Conservation (phyloP, 495 filamentous ascomycete genomes). For the Rostrohypoxylon terebratum region DNA sequence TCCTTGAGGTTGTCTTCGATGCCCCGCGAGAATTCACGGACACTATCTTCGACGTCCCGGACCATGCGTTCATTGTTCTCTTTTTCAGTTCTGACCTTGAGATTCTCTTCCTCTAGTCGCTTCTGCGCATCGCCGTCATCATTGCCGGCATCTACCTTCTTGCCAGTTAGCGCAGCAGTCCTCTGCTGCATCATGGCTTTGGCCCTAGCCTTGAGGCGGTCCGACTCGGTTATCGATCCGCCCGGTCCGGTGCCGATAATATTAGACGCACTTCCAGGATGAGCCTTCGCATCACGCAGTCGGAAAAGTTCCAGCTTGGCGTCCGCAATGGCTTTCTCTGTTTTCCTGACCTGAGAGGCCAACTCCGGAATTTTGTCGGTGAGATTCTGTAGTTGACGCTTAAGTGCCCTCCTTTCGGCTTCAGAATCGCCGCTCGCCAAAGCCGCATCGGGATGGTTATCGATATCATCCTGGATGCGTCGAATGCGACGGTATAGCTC, state of each 20-base stretch:
- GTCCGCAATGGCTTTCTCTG: slow-evolving; percentile 93
- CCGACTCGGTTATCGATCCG: slow-evolving; percentile 89
- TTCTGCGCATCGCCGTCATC: slow-evolving; percentile 83
- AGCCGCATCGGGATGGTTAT: slow-evolving; percentile 84
- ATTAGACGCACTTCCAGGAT: slow-evolving; percentile 82
- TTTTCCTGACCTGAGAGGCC: slow-evolving; percentile 88
- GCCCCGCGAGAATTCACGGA: slow-evolving; percentile 84
- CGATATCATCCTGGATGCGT: slow-evolving; percentile 96
- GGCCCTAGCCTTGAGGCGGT: slow-evolving; percentile 92
- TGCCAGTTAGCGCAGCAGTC: slow-evolving; percentile 89
- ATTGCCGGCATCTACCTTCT: slow-evolving; percentile 70
- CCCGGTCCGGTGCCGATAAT: slow-evolving; percentile 96
- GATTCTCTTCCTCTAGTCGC: slow-evolving; percentile 87
- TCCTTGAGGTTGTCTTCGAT: slow-evolving; percentile 90
- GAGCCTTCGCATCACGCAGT: slow-evolving; percentile 89
- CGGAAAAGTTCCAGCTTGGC: slow-evolving; percentile 94
- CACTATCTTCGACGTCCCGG: slow-evolving; percentile 94
- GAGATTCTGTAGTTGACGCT: slow-evolving; percentile 86
- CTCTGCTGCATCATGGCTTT: slow-evolving; percentile 99
- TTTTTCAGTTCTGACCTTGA: slow-evolving; percentile 80
- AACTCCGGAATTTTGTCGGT: slow-evolving; percentile 92
- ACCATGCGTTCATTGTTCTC: slow-evolving; percentile 98
- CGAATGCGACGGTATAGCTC: slow-evolving; percentile 93
- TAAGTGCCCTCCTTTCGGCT: slow-evolving; percentile 85
- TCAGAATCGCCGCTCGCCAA: slow-evolving; percentile 81